Evolutionary conservation across 2,329 filamentous ascomycete genomes (phyloP), one percentile per base, ranked within the genome.

Genomic region (Penicillium italicum): DNA sequence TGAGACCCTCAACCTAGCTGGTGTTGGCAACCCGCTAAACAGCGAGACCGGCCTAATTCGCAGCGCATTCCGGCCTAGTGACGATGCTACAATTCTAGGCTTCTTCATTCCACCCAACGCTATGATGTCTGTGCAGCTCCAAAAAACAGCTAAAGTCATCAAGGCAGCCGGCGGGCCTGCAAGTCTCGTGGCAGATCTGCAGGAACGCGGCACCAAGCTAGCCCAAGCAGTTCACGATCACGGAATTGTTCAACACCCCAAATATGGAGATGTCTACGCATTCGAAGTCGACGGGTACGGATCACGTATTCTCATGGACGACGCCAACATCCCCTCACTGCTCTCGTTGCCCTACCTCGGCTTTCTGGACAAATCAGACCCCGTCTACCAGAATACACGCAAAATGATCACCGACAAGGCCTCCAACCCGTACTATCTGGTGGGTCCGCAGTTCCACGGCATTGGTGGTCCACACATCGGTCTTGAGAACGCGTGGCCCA

Each of bases 31-130:
- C 70, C 94, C 94, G 0, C 78, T 99, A 16, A 92, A 90, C 64
- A 82, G 79, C 62, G 90, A 86, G 18, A 97, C 94, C 0, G 91
- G 91, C 0, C 82, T 99, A 1, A 82, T 97, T 45, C 85, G 94
- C 56, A 96, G 90, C 38, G 93, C 94, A 0, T 99, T 99, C 76
- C 84, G 94, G 1, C 94, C 94, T 5, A 96, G 90, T 61, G 94
- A 99, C 66, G 94, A 99, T 72, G 91, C 94, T 3, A 95, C 91
- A 0, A 97, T 94, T 36, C 80, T 99, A 3, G 92, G 92, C 42
- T 99, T 91, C 78, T 90, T 96, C 71, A 96, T 99, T 63, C 94
- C 94, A 0, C 87, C 90, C 36, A 99, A 99, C 69, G 94, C 94
- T 24, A 93, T 96, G 87, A 96, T 99, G 82, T 87, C 91, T 2